Evolutionary conservation across 192 early-diverging fungal species (phyloP).

Genomic region (Jimgerdemannia flammicorona): DNA sequence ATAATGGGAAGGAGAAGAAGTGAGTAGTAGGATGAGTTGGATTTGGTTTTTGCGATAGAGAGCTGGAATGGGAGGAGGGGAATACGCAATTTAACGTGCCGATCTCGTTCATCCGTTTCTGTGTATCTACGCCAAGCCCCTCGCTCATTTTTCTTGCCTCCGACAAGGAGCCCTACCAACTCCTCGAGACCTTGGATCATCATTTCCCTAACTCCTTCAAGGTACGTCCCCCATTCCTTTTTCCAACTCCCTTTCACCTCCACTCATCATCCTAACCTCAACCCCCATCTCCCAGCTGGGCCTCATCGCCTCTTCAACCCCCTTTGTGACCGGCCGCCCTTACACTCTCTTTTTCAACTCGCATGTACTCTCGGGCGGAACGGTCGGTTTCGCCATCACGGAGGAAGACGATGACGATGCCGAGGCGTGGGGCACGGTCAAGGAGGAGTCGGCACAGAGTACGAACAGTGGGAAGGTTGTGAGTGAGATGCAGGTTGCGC

Average conservation of each 20-base stretch:
- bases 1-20: background rate
- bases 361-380: constrained; percentile 35
- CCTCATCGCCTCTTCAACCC: constrained; percentile 46
- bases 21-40: background rate
- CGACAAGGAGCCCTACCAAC: constrained; percentile 49
- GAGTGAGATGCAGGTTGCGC: constrained; percentile 17
- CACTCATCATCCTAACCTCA: background rate
- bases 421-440: background rate
- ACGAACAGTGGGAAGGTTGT: background rate
- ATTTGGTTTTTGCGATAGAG: background rate
- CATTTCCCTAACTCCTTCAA: constrained; percentile 36
- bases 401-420: background rate
- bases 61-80: background rate
- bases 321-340: constrained; percentile 48
- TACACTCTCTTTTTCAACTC: constrained; percentile 47
- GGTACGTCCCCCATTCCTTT: constrained; percentile 1
- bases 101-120: no score
- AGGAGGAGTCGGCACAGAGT: background rate
- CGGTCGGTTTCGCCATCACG: constrained; percentile 41
- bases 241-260: background rate
- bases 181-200: constrained; percentile 45
- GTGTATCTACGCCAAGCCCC: background rate
- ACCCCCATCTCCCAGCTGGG: constrained; percentile 22
- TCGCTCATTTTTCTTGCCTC: constrained; percentile 33
- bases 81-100: no score